phyloP scores from a whole-genome alignment of 768 basidiomycete species.

The Leucosporidium creatinivorum region DNA sequence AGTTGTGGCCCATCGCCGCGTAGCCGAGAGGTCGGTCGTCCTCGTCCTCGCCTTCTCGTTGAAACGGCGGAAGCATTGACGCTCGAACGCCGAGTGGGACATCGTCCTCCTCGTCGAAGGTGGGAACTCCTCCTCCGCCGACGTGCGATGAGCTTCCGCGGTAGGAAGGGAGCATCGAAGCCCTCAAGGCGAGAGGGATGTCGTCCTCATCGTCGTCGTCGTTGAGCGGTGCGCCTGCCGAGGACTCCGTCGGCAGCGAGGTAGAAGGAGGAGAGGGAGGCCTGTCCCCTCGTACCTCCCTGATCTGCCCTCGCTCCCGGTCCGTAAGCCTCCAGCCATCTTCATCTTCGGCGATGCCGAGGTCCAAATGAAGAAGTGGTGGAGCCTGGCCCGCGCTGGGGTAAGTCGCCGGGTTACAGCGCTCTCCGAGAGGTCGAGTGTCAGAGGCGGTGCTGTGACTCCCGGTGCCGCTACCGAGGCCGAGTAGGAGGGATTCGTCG shows the following conservation, averaged over 20 bases:
- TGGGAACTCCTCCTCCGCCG: background rate
- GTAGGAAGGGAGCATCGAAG: no score
- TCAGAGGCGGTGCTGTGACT: background rate
- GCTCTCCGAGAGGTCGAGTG: conserved; percentile 11
- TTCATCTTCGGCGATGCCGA: background rate
- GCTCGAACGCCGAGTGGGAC: conserved; percentile 20
- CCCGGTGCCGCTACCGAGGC: background rate
- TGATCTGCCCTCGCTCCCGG: no score
- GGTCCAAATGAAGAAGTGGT: background rate
- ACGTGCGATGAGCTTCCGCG: background rate
- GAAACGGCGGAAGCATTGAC: background rate
- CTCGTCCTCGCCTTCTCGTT: background rate
- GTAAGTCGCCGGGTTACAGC: background rate
- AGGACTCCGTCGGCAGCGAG: background rate
- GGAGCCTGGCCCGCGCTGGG: background rate
- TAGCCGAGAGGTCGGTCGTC: conserved; percentile 8
- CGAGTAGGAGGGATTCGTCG: background rate
- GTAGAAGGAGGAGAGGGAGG: background rate
- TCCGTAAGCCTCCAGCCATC: background rate
- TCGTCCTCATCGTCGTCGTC: conserved; percentile 10
- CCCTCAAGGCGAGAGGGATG: conserved; percentile 9
- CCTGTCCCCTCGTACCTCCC: no score
- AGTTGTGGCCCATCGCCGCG: background rate
- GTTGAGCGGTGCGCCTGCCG: background rate
- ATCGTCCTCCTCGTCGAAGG: conserved; percentile 20